Evolutionary conservation across 257 asterid genomes (phyloP).

Genomic region (Fraxinus cuspidata): DNA sequence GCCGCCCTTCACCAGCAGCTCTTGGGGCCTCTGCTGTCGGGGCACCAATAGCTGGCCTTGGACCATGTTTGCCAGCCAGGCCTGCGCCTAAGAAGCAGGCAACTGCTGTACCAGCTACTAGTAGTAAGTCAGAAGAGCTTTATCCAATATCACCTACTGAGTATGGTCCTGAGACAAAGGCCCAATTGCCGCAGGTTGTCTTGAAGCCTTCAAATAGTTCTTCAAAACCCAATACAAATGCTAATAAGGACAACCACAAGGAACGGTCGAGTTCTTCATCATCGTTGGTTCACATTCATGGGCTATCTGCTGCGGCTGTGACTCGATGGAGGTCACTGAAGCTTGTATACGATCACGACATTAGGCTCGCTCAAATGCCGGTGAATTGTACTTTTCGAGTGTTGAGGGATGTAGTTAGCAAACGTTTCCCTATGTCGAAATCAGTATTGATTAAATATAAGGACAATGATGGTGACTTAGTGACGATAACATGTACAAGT

Average conservation of each 20-base stretch:
- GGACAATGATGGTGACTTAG: conserved; percentile 83
- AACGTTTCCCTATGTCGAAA: conserved; percentile 82
- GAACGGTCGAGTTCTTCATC: conserved; percentile 31
- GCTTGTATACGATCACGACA: conserved; percentile 93
- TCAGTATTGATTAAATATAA: conserved; percentile 76
- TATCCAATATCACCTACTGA: conserved; percentile 38
- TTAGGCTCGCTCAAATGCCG: conserved; percentile 91
- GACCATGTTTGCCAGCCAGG: conserved; percentile 91
- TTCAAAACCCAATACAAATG: conserved; percentile 37
- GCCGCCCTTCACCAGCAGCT: conserved; percentile 98
- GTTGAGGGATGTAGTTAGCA: conserved; percentile 70
- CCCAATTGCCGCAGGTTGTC: conserved; percentile 59
- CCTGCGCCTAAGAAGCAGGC: conserved; percentile 66
- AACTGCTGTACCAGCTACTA: conserved; percentile 33
- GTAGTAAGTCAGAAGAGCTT: conserved; percentile 56
- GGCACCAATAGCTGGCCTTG: conserved; percentile 87
- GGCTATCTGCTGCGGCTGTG: conserved; percentile 31
- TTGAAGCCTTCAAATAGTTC: conserved; percentile 72
- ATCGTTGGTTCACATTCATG: conserved; percentile 22
- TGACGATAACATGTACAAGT: conserved; percentile 69
- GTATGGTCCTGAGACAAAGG: conserved; percentile 57
- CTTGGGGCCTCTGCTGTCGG: conserved; percentile 98
- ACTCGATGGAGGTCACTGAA: conserved; percentile 66
- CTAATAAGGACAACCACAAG: conserved; percentile 42
- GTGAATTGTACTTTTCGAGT: conserved; percentile 62